phyloP scores from a whole-genome alignment of 2,329 filamentous ascomycete genomes.

The Phaeosphaeriaceae sp. region DNA sequence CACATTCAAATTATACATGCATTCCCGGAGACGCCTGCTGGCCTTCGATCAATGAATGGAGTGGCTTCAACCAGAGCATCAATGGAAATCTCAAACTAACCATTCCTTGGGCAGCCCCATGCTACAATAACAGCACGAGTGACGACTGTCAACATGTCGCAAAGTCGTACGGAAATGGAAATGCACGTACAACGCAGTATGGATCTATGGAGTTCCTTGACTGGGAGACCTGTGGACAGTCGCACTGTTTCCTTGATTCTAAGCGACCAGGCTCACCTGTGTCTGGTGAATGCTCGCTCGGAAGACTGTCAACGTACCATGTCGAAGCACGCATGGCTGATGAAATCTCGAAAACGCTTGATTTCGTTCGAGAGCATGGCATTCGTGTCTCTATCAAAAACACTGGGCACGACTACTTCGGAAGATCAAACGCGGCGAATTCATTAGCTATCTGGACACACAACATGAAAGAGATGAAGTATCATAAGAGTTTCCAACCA shows the following conservation, averaged over 20 bases:
- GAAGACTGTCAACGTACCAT: constrained; percentile 42
- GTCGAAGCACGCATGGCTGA: constrained; percentile 34
- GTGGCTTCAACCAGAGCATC: constrained; percentile 41
- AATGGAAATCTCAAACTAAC: constrained; percentile 36
- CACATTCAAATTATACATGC: constrained; percentile 38
- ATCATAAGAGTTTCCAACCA: constrained; percentile 35
- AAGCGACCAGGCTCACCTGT: constrained; percentile 30
- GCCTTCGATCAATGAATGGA: constrained; percentile 40
- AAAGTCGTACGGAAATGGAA: constrained; percentile 31
- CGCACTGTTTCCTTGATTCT: constrained; percentile 39
- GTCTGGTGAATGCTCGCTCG: constrained; percentile 39
- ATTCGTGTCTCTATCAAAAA: constrained; percentile 47
- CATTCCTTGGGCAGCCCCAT: constrained; percentile 41
- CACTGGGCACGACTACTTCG: constrained; percentile 48
- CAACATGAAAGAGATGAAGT: constrained; percentile 40
- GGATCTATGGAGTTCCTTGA: constrained; percentile 46
- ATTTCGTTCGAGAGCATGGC: constrained; percentile 38
- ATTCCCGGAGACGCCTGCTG: constrained; percentile 47
- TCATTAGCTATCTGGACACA: constrained; percentile 46
- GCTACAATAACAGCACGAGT: constrained; percentile 28
- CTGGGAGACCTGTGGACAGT: constrained; percentile 41
- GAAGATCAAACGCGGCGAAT: constrained; percentile 40
- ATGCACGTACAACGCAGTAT: constrained; percentile 37
- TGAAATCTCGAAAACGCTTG: constrained; percentile 37
- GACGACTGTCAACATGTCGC: constrained; percentile 29